phyloP scores from a whole-genome alignment of 2,329 filamentous ascomycete species.

The Pyrenochaeta sp. region DNA sequence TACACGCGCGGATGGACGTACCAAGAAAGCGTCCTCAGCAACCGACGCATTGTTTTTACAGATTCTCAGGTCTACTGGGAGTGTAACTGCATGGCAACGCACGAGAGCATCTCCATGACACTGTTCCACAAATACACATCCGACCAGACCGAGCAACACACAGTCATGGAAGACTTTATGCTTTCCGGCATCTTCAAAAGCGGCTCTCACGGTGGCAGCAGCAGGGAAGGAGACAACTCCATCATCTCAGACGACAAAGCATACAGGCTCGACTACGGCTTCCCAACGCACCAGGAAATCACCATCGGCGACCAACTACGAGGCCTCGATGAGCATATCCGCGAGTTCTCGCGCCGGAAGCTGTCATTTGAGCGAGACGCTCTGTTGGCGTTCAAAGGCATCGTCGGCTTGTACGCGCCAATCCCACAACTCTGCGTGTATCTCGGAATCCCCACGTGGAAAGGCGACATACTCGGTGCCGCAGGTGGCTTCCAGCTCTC shows the following conservation, averaged over 20 bases:
- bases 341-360: slow-evolving; percentile 11
- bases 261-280: slow-evolving; percentile 17
- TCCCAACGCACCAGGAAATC: slow-evolving; percentile 3
- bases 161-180: slow-evolving; percentile 14
- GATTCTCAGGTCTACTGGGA: slow-evolving; percentile 18
- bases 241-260: slow-evolving; percentile 10
- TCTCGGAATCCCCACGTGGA: slow-evolving; percentile 15
- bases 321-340: slow-evolving; percentile 19
- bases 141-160: background rate
- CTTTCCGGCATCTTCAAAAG: slow-evolving; percentile 18
- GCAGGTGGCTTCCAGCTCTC: slow-evolving; percentile 8
- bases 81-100: slow-evolving; percentile 9
- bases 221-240: slow-evolving; percentile 2
- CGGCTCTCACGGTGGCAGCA: slow-evolving; percentile 10
- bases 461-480: slow-evolving; percentile 6
- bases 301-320: slow-evolving; percentile 8
- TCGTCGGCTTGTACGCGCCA: slow-evolving; percentile 11
- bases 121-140: slow-evolving; percentile 2
- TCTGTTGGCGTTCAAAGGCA: slow-evolving; percentile 10
- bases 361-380: slow-evolving; percentile 10
- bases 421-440: slow-evolving; percentile 1
- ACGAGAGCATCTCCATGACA: slow-evolving; percentile 9
- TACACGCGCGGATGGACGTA: slow-evolving; percentile 17
- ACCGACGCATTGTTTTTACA: slow-evolving; percentile 16
- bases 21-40: slow-evolving; percentile 18